These are phyloP conservation scores for Aspergillus sclerotialis DNA, from an alignment of 2,329 filamentous ascomycete species.

Conservation along the genomic window DNA sequence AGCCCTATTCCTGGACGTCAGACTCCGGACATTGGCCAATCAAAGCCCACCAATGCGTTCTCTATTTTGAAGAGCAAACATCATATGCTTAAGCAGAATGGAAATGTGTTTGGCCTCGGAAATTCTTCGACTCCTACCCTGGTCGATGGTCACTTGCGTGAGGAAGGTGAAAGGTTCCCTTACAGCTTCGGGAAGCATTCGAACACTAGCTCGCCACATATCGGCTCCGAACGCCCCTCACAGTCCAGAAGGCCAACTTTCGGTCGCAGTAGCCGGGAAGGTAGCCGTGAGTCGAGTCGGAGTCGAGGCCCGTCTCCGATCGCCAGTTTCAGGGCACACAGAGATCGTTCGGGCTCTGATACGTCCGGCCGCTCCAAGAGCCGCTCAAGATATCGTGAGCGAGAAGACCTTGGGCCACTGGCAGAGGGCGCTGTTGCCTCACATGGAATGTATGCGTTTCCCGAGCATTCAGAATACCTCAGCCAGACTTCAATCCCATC, in stretches of 20 bases:
- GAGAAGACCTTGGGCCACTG: slow-evolving; percentile 49
- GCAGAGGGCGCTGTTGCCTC: slow-evolving; percentile 35
- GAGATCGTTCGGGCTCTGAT: slow-evolving; percentile 51
- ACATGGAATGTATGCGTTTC: slow-evolving; percentile 18
- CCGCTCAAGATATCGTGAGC: slow-evolving; percentile 45
- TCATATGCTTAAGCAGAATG: slow-evolving; percentile 25
- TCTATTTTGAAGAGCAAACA: slow-evolving; percentile 37
- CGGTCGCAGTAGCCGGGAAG: slow-evolving; percentile 26
- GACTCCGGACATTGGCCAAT: slow-evolving; percentile 24
- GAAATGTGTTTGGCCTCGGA: slow-evolving; percentile 36
- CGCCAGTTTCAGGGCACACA: slow-evolving; percentile 32
- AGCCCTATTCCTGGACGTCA: slow-evolving; percentile 34
- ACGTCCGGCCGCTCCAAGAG: slow-evolving; percentile 49
- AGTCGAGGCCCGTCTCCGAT: slow-evolving; percentile 31
- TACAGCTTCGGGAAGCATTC: slow-evolving; percentile 26
- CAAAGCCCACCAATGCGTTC: slow-evolving; percentile 36
- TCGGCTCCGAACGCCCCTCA: slow-evolving; percentile 21
- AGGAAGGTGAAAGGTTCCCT: slow-evolving; percentile 28
- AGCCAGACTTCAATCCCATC: slow-evolving; percentile 19
- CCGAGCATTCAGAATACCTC: slow-evolving; percentile 19
- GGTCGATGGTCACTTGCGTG: slow-evolving; percentile 28
- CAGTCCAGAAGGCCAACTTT: slow-evolving; percentile 21
- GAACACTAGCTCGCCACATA: slow-evolving; percentile 33
- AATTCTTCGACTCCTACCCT: slow-evolving; percentile 32
- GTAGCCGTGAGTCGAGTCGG: slow-evolving; percentile 26